phyloP scores from a whole-genome alignment of 78 protist genomes.

The Tieghemostelium lacteum region DNA sequence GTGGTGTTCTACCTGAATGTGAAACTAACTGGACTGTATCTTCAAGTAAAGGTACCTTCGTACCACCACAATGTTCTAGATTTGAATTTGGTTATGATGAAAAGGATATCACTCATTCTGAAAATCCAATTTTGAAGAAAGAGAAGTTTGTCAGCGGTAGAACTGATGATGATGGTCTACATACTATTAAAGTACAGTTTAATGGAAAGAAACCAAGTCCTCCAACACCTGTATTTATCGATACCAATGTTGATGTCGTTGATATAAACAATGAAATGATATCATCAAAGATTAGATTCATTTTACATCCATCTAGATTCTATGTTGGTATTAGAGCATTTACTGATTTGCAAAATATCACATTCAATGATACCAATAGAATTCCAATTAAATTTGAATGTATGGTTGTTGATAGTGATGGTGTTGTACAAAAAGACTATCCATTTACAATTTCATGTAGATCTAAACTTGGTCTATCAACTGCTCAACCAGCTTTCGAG shows the following conservation, averaged over 20 bases:
- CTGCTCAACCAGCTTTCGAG: neutral
- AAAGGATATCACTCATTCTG: neutral
- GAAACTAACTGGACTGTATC: constrained; percentile 44
- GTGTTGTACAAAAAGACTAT: constrained; percentile 7
- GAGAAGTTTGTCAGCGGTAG: constrained; percentile 17
- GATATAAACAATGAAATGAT: constrained; percentile 52
- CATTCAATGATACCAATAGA: constrained; percentile 18
- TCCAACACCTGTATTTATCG: constrained; percentile 54
- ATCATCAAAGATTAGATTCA: constrained; percentile 29
- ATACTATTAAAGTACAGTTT: constrained; percentile 29
- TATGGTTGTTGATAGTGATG: constrained; percentile 47
- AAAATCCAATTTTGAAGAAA: neutral
- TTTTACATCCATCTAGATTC: constrained; percentile 55
- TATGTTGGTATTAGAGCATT: constrained; percentile 15
- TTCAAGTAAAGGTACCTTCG: constrained; percentile 4
- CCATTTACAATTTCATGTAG: neutral
- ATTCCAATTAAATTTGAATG: constrained; percentile 22
- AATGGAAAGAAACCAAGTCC: constrained; percentile 54
- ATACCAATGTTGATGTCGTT: constrained; percentile 44
- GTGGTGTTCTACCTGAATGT: constrained; percentile 50
- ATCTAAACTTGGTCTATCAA: constrained; percentile 2
- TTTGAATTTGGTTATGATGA: constrained; percentile 18
- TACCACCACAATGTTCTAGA: constrained; percentile 32
- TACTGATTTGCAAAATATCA: neutral
- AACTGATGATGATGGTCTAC: constrained; percentile 69